Evolutionary conservation across 2,329 filamentous ascomycete species (phyloP).

Genomic region (Neocatenulostroma microsporum): DNA sequence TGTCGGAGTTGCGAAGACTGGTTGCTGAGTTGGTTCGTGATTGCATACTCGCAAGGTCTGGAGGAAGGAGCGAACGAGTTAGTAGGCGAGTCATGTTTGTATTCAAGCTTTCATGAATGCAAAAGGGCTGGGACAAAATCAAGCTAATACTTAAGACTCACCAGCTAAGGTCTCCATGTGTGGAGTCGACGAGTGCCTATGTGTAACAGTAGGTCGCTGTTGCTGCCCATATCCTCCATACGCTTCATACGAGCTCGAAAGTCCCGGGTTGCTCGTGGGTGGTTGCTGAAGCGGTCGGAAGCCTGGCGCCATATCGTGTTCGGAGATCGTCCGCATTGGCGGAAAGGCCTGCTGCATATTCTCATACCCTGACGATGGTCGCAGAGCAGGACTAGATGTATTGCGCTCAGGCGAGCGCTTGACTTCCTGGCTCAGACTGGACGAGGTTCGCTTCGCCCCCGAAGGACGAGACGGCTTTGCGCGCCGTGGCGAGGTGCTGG

Average conservation of each 20-base stretch:
- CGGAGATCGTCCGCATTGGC: no score
- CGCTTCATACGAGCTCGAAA: no score
- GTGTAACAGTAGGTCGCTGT: conserved; percentile 21
- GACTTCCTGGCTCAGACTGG: conserved; percentile 38
- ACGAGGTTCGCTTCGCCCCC: conserved; percentile 30
- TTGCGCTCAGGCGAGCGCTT: conserved; percentile 25
- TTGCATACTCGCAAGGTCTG: conserved; percentile 43
- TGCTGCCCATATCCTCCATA: conserved; percentile 10
- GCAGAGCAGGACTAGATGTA: conserved; percentile 6
- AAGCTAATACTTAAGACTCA: conserved; percentile 19
- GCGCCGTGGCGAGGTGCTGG: conserved; percentile 21
- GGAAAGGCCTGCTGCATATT: conserved; percentile 7
- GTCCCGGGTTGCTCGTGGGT: conserved; percentile 21
- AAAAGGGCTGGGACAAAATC: no score
- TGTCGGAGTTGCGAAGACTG: conserved; percentile 18
- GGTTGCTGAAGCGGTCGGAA: conserved; percentile 15
- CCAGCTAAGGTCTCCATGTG: conserved; percentile 44
- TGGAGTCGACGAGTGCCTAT: conserved; percentile 37
- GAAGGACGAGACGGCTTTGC: conserved; percentile 12
- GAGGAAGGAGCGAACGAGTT: conserved; percentile 6
- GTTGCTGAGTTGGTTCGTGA: conserved; percentile 28
- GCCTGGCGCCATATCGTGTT: conserved; percentile 13
- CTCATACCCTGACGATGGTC: conserved; percentile 8
- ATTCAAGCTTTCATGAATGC: not conserved
- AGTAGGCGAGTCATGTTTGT: conserved; percentile 1